phyloP scores from a whole-genome alignment of 2,329 filamentous ascomycete species.

The Xylariaceae sp. region DNA sequence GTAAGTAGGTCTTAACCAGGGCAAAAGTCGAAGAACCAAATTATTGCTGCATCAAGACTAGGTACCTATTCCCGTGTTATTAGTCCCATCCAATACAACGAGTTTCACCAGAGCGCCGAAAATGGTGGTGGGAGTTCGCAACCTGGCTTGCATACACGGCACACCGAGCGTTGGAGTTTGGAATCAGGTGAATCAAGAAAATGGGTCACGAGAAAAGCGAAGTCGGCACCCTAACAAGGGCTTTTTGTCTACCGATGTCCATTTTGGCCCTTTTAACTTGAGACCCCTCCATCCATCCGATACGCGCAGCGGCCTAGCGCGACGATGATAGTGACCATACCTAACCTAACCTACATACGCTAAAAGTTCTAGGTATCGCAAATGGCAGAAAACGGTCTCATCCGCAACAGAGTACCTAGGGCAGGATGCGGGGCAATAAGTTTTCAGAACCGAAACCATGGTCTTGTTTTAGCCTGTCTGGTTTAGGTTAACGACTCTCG shows the following conservation, averaged over 20 bases:
- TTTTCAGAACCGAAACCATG: neutral
- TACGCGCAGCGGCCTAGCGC: no score
- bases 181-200: constrained; percentile 14
- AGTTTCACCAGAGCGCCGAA: constrained; percentile 4
- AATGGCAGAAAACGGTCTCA: constrained; percentile 9
- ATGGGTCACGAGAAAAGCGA: constrained; percentile 16
- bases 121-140: constrained; percentile 1
- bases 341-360: no score
- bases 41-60: no score
- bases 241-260: constrained; percentile 1
- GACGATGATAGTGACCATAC: neutral
- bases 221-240: constrained; percentile 8
- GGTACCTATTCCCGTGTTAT: no score
- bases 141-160: constrained; percentile 11
- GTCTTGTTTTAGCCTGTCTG: neutral
- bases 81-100: neutral
- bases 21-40: no score
- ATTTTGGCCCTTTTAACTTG: neutral
- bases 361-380: constrained; percentile 12
- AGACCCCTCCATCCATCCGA: no score
- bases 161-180: constrained; percentile 8
- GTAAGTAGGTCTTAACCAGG: neutral
- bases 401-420: neutral
- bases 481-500: neutral
- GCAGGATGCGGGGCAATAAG: constrained; percentile 15